These are phyloP conservation scores for Termitomyces bulborhizus DNA, from an alignment of 768 basidiomycete species.

Conservation along the genomic window DNA sequence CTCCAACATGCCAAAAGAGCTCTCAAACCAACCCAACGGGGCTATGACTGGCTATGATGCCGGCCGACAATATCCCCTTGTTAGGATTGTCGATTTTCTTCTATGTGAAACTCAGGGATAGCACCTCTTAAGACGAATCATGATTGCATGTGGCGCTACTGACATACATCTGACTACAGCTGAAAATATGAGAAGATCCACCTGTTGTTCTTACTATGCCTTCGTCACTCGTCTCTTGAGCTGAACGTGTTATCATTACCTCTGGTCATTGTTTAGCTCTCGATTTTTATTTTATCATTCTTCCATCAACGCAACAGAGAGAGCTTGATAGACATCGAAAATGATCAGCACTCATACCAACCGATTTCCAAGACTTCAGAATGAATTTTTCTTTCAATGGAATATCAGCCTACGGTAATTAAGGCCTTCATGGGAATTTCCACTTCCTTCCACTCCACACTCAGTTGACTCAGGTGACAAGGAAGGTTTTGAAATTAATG, in stretches of 20 bases:
- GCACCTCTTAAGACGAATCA: not conserved
- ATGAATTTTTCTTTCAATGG: not conserved
- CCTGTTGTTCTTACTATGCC: too few relatives aligned
- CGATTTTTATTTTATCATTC: not conserved
- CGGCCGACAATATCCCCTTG: not conserved
- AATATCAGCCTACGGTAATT: too few relatives aligned
- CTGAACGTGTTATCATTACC: too few relatives aligned
- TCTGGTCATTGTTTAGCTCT: not conserved
- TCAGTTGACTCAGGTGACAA: not conserved
- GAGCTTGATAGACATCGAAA: not conserved
- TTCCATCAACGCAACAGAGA: not conserved
- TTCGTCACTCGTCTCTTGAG: too few relatives aligned
- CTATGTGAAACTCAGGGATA: not conserved
- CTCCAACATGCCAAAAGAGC: not conserved
- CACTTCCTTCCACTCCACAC: not conserved
- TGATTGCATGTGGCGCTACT: not conserved
- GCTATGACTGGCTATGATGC: not conserved
- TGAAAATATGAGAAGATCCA: not conserved
- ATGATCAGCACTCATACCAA: not conserved
- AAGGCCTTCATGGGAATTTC: not conserved
- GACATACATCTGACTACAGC: not conserved
- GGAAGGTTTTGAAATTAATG: not conserved
- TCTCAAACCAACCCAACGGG: too few relatives aligned
- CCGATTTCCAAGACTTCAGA: not conserved
- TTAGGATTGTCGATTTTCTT: not conserved